phyloP scores from a whole-genome alignment of 208 protist species.

The Angomonas desouzai region DNA sequence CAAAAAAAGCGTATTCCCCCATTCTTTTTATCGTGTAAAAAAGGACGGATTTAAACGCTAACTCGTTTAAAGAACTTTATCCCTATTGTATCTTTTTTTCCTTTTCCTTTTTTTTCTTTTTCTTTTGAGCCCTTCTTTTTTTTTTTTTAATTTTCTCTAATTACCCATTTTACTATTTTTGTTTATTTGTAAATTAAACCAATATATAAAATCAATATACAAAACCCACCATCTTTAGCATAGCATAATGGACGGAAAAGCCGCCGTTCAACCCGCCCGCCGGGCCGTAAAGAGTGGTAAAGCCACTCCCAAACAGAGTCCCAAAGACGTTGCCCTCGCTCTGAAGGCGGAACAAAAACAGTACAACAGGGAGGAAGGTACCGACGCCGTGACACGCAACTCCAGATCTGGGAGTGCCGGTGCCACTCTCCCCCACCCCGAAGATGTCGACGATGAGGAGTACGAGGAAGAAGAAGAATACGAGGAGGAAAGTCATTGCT shows the following conservation, averaged over 20 bases:
- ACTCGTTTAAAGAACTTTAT: conserved; percentile 1
- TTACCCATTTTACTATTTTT: conserved; percentile 8
- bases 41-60: conserved; percentile 11
- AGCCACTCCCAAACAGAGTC: not conserved
- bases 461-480: conserved; percentile 7
- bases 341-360: conserved; percentile 4
- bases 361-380: not conserved
- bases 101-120: not conserved
- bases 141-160: not conserved
- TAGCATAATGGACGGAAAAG: not conserved
- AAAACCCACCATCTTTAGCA: too few relatives aligned
- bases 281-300: not conserved
- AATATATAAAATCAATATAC: too few relatives aligned
- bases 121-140: not conserved
- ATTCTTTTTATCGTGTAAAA: not conserved
- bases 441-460: not conserved
- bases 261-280: conserved; percentile 1
- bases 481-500: conserved; percentile 4
- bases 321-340: not conserved
- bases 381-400: not conserved
- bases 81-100: not conserved
- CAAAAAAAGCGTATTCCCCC: not conserved
- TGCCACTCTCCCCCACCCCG: not conserved
- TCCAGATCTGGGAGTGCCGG: not conserved
- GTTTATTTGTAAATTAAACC: conserved; percentile 13